These are phyloP conservation scores for Purpureocillium lavendulum DNA, from an alignment of 2,329 filamentous ascomycete genomes.

Conservation along the genomic window DNA sequence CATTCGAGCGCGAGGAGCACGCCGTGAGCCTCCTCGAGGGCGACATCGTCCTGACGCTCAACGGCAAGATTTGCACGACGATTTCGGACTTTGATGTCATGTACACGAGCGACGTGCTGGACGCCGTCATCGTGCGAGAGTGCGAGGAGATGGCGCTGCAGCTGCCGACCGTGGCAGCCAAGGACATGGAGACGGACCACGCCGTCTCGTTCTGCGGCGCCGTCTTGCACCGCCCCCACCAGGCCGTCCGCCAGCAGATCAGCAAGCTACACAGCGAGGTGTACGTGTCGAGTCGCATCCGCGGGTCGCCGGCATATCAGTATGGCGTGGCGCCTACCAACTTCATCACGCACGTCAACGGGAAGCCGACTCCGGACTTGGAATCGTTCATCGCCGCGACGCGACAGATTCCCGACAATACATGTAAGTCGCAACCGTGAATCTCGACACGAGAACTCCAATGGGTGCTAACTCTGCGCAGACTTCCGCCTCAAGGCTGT, in stretches of 20 bases:
- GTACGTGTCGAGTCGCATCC: conserved; percentile 81
- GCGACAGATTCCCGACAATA: conserved; percentile 86
- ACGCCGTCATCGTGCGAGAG: conserved; percentile 80
- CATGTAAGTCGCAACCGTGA: conserved; percentile 48
- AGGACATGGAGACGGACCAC: conserved; percentile 86
- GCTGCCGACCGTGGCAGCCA: conserved; percentile 77
- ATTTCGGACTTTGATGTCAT: conserved; percentile 92
- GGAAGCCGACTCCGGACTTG: conserved; percentile 73
- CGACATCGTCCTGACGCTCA: conserved; percentile 85
- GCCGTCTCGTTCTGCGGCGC: conserved; percentile 94
- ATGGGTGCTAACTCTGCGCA: conserved; percentile 23
- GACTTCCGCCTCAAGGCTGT: conserved; percentile 96
- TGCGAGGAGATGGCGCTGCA: conserved; percentile 69
- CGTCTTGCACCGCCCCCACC: conserved; percentile 85
- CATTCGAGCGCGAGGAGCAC: conserved; percentile 47
- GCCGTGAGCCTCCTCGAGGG: conserved; percentile 67
- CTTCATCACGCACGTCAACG: conserved; percentile 95
- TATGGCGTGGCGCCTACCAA: conserved; percentile 93
- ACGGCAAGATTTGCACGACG: conserved; percentile 85
- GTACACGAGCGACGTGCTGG: conserved; percentile 80
- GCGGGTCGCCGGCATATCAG: conserved; percentile 77
- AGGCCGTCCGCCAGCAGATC: conserved; percentile 95
- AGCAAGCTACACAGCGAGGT: conserved; percentile 93
- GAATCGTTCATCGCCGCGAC: conserved; percentile 74
- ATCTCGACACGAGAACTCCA: background rate